Conservation (phyloP, 192 early-diverging fungal species). For the Umbelopsis vinacea region DNA sequence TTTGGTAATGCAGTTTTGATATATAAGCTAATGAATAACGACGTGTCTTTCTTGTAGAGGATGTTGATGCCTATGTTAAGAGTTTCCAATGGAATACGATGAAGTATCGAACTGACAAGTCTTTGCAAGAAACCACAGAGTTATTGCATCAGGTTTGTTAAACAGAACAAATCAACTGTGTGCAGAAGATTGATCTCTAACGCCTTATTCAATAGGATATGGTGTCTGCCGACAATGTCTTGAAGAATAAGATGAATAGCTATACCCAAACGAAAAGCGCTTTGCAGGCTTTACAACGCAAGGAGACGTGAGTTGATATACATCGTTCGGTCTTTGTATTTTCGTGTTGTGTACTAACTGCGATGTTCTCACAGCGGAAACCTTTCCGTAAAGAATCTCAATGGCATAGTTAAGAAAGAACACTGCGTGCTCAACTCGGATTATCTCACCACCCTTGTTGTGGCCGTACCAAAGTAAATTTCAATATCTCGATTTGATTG, state of each 20-base stretch:
- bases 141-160: slow-evolving; percentile 72
- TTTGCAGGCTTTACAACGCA: slow-evolving; percentile 82
- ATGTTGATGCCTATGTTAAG: slow-evolving; percentile 85
- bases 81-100: slow-evolving; percentile 95
- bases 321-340: neutral
- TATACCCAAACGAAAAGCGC: slow-evolving; percentile 86
- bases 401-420: slow-evolving; percentile 89
- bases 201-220: slow-evolving; percentile 68
- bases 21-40: neutral
- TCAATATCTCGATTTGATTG: too few relatives aligned
- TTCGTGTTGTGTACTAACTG: slow-evolving; percentile 22
- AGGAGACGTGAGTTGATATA: slow-evolving; percentile 66
- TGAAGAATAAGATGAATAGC: slow-evolving; percentile 89
- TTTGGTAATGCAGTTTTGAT: slow-evolving; percentile 13
- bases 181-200: slow-evolving; percentile 6
- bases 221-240: slow-evolving; percentile 79
- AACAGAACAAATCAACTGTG: neutral
- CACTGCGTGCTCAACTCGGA: slow-evolving; percentile 93
- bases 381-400: slow-evolving; percentile 84
- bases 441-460: slow-evolving; percentile 88
- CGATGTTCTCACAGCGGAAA: slow-evolving; percentile 68
- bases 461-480: slow-evolving; percentile 90
- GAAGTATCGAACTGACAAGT: slow-evolving; percentile 95
- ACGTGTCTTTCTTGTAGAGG: slow-evolving; percentile 54
- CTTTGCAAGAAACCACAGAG: slow-evolving; percentile 81